phyloP scores from a whole-genome alignment of 805 yeast genomes.

The Wickerhamomyces kurtzmanii region DNA sequence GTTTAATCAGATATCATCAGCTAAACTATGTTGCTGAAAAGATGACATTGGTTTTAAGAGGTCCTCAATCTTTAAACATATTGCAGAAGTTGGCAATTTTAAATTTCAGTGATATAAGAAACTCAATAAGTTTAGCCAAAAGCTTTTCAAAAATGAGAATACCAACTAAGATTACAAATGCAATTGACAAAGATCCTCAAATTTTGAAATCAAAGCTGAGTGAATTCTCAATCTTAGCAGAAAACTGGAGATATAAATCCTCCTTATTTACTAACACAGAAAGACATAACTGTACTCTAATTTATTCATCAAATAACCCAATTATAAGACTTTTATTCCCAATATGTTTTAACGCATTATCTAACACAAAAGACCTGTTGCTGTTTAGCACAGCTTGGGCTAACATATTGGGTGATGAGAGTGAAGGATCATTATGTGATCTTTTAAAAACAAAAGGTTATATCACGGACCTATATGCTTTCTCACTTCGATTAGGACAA shows the following conservation, averaged over 20 bases:
- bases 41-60: constrained; percentile 50
- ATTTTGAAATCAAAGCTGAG: too few relatives aligned
- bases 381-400: constrained; percentile 38
- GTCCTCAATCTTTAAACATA: constrained; percentile 55
- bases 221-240: constrained; percentile 8
- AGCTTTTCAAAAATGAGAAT: constrained; percentile 1
- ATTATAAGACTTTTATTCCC: constrained; percentile 39
- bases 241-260: constrained; percentile 8
- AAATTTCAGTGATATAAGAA: constrained; percentile 28
- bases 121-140: constrained; percentile 6
- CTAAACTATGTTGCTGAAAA: constrained; percentile 33
- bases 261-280: constrained; percentile 15
- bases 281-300: constrained; percentile 22
- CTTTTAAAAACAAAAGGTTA: constrained; percentile 23
- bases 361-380: constrained; percentile 13
- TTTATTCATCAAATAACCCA: constrained; percentile 25
- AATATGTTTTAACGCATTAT: constrained; percentile 5
- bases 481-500: constrained; percentile 24
- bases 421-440: constrained; percentile 36
- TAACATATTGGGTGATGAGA: constrained; percentile 55
- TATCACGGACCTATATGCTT: constrained; percentile 31
- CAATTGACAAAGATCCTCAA: neutral
- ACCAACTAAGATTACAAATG: neutral
- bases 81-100: constrained; percentile 40
- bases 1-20: constrained; percentile 28